A percentile compares a stretch with the other conserved stretches of the same genome.
phyloP scores from a whole-genome alignment of 1,139 yeast species.

The Nematodospora anomalae region DNA sequence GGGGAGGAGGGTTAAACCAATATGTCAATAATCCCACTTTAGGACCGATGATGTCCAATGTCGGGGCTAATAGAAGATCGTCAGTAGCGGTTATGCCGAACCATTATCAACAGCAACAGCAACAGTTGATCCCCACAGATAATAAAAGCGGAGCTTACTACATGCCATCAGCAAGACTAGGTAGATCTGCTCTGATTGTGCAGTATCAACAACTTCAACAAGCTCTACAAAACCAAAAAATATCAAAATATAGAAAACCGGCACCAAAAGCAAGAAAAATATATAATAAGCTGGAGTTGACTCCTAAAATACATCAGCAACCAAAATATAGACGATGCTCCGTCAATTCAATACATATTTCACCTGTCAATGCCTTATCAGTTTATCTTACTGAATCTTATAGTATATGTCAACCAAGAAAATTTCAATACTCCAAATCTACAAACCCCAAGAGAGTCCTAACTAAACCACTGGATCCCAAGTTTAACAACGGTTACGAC shows the following conservation, averaged over 20 bases:
- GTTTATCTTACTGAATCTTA: slow-evolving; percentile 77
- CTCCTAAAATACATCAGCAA: slow-evolving; percentile 59
- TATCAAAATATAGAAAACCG: slow-evolving; percentile 25
- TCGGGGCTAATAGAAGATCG: slow-evolving; percentile 27
- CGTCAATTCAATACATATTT: slow-evolving; percentile 71
- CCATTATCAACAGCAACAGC: slow-evolving; percentile 19
- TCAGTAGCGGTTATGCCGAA: slow-evolving; percentile 36
- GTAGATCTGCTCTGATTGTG: slow-evolving; percentile 37
- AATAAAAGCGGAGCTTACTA: slow-evolving; percentile 11
- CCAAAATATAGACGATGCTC: slow-evolving; percentile 84
- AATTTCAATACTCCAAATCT: slow-evolving; percentile 77
- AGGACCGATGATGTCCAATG: slow-evolving; percentile 4
- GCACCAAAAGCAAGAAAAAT: slow-evolving; percentile 44
- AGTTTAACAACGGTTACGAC: slow-evolving; percentile 79
- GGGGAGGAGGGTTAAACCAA: slow-evolving; percentile 10
- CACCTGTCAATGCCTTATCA: slow-evolving; percentile 86
- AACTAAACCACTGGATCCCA: slow-evolving; percentile 89
- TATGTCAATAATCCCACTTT: slow-evolving; percentile 7
- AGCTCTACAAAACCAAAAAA: slow-evolving; percentile 27
- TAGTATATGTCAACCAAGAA: slow-evolving; percentile 79
- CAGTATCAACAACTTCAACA: slow-evolving; percentile 43
- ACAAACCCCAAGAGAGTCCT: slow-evolving; percentile 89
- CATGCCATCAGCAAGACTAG: slow-evolving; percentile 18
- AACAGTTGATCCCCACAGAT: slow-evolving; percentile 5
- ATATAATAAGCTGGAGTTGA: slow-evolving; percentile 51